These are phyloP conservation scores for Venturiaceae sp. DNA, from an alignment of 2,329 filamentous ascomycete species.

Conservation along the genomic window DNA sequence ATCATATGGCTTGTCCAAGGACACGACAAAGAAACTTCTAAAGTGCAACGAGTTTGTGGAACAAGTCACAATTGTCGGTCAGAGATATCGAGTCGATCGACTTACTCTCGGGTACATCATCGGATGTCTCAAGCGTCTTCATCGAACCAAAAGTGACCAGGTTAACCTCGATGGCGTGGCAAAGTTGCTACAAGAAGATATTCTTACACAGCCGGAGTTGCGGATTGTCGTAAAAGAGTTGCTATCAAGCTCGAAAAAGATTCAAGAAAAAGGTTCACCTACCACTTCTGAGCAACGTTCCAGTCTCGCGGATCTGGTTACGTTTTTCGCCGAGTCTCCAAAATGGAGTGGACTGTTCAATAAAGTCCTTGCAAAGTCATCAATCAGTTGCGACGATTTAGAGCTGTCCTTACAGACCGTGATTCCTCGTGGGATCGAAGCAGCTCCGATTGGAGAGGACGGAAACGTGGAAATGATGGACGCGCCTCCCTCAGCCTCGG, in stretches of 20 bases:
- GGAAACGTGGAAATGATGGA: slow-evolving; percentile 45
- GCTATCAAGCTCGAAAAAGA: neutral
- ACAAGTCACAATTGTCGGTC: slow-evolving; percentile 51
- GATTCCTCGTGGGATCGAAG: slow-evolving; percentile 22
- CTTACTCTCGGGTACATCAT: slow-evolving; percentile 63
- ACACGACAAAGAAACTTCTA: slow-evolving; percentile 60
- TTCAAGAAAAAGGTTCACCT: neutral
- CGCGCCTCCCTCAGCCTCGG: slow-evolving; percentile 10
- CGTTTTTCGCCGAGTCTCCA: slow-evolving; percentile 1
- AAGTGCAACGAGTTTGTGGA: slow-evolving; percentile 51
- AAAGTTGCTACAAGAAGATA: neutral
- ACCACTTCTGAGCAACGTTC: neutral
- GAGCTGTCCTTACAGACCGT: slow-evolving; percentile 27
- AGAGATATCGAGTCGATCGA: slow-evolving; percentile 59
- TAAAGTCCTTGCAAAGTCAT: neutral
- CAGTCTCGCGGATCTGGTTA: neutral
- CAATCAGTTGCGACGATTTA: neutral
- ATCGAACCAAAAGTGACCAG: neutral
- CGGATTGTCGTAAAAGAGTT: neutral
- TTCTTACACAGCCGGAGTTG: neutral
- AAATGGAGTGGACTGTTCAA: neutral
- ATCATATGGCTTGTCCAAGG: slow-evolving; percentile 57
- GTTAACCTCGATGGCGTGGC: neutral
- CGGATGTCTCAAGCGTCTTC: slow-evolving; percentile 22
- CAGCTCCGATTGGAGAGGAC: slow-evolving; percentile 32